Base-by-base conservation (phyloP, 2,329 filamentous ascomycete species). In the Lojkania enalia region DNA sequence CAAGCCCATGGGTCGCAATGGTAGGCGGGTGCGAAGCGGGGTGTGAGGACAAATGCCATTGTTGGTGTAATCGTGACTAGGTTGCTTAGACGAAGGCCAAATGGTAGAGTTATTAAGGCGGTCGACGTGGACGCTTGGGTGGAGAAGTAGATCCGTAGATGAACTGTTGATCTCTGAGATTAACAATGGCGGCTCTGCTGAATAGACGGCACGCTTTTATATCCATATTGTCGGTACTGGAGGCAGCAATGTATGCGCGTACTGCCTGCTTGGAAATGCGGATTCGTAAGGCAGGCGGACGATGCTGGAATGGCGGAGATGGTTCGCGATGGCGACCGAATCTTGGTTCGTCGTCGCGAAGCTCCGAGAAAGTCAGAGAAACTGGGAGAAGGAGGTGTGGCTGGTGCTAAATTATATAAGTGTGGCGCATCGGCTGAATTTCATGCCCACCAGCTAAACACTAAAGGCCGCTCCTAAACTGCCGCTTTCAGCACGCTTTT, bases 41-140 rank as follows among this genome's bases (percentile, higher is more conserved):
- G 64, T 13, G 60, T 63, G 20, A 69, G 53, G 47, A 69, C 49
- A 44, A 63, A 67, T 14, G 64, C 64, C 64, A 68, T 69, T 61
- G 46, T 37, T 52, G 36, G 20, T 32, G 31, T 38, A 4, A 32
- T 23, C 15, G 15, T 44, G 35, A 38, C 11, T 27, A 15, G 33
- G 23, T 25, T 18, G 5, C n/a, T 46, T 33, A 27, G 32, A 35
- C 33, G 11, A 20, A 39, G 50, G 29, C 36, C 39, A 3, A 30
- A 37, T 46, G 15, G 16, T 57, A 9, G 36, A 25, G 21, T 19
- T 44, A 5, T 46, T 38, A 35, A 51, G 25, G 48, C 15, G 29
- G 36, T n/a, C 48, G 51, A 52, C 48, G 49, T 42, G 55, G 31
- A 51, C 52, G 49, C 15, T 37, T 15, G 30, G 16, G 30, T 20